phyloP scores from a whole-genome alignment of 1,139 yeast species.

The Magnusiomyces fungicola region DNA sequence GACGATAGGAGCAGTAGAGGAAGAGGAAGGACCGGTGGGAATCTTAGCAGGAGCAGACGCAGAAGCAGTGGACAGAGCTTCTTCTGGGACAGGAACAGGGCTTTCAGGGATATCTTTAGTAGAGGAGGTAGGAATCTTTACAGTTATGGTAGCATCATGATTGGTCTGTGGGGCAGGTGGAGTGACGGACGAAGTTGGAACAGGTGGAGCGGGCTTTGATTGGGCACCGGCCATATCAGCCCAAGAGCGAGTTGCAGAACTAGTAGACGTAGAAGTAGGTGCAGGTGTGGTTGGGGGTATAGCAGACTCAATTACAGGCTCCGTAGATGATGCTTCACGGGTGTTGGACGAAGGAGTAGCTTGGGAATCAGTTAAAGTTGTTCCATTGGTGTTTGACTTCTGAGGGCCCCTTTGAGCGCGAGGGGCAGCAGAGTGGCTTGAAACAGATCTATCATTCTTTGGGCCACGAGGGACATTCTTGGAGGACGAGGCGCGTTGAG shows the following conservation, averaged over 20 bases:
- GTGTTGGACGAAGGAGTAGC: conserved; percentile 23
- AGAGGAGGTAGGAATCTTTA: conserved; percentile 15
- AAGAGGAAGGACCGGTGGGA: conserved; percentile 12
- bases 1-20: conserved; percentile 13
- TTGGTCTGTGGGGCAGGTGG: conserved; percentile 13
- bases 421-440: conserved; percentile 12
- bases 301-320: conserved; percentile 14
- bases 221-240: conserved; percentile 13
- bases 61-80: too few relatives aligned
- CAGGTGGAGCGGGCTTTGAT: conserved; percentile 4
- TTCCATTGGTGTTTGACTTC: conserved; percentile 3
- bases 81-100: conserved; percentile 3
- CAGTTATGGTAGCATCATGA: conserved; percentile 12
- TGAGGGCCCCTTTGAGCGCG: conserved; percentile 8
- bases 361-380: conserved; percentile 13
- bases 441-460: conserved; percentile 10
- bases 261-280: conserved; percentile 18
- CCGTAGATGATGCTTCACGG: conserved; percentile 12
- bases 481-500: conserved; percentile 5
- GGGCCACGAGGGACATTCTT: conserved; percentile 15
- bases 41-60: conserved; percentile 1
- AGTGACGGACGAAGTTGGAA: conserved; percentile 11
- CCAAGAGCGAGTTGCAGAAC: conserved; percentile 23
- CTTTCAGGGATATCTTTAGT: conserved; percentile 6
- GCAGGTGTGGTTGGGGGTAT: conserved; percentile 19